Evolutionary conservation across 2,329 filamentous ascomycete genomes (phyloP), one percentile per base, ranked within the genome.

Genomic region (Aquanectria penicillioides): DNA sequence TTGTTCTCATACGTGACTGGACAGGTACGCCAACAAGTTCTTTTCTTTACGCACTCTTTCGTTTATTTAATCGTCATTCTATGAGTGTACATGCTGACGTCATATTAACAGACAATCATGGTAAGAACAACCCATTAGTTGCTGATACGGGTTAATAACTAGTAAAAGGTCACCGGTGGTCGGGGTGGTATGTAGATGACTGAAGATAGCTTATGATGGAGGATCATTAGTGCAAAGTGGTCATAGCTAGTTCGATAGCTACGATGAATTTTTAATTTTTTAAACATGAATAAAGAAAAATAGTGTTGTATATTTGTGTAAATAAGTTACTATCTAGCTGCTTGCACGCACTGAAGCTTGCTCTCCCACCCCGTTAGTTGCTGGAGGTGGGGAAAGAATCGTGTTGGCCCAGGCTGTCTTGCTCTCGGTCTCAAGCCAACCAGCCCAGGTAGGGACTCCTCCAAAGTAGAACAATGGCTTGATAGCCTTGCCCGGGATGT

Each of bases 1-100:
- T 46, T 60, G 6, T 60, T 60, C 34, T 60, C 57, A 31, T 58
- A 58, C 25, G 53, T 61, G 7, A 61, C 33, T 15, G 58, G 58
- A 12, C 58, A 61, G 40, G 58, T 57, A 38, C 53, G 58, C n/a
- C n/a, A n/a, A n/a, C n/a, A n/a, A n/a, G n/a, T n/a, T n/a, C n/a
- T n/a, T n/a, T n/a, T n/a, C n/a, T n/a, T n/a, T n/a, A n/a, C n/a
- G n/a, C n/a, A n/a, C n/a, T n/a, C n/a, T n/a, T n/a, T n/a, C n/a
- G n/a, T n/a, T n/a, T n/a, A n/a, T 46, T n/a, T 5, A 34, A 22
- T n/a, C 15, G 5, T 12, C 3, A 40, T 18, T 8, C 18, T 6
- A 9, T 1, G 8, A 17, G 25, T 29, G n/a, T n/a, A n/a, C n/a
- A n/a, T n/a, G n/a, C n/a, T n/a, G n/a, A n/a, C n/a, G n/a, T 11